Evolutionary conservation across 1,139 yeast species (phyloP).

Genomic region (Komagataea norvegica): DNA sequence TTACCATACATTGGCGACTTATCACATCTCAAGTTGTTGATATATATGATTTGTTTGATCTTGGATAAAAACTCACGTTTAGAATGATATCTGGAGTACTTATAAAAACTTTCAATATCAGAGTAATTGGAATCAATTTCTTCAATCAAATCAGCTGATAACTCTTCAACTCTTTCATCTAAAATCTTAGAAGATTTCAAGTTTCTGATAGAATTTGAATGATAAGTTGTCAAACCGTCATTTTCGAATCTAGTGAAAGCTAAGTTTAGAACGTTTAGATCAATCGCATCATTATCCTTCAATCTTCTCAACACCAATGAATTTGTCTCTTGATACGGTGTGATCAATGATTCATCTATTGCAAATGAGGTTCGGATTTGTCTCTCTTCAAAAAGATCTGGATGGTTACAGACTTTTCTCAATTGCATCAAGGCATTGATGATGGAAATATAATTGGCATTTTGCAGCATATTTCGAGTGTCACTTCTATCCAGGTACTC

Average conservation of each 20-base stretch:
- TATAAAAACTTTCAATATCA: constrained; percentile 59
- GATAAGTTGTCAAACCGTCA: constrained; percentile 40
- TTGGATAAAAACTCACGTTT: constrained; percentile 47
- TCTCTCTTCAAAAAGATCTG: constrained; percentile 92
- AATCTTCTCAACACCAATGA: constrained; percentile 40
- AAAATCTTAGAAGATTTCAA: constrained; percentile 31
- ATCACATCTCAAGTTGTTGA: constrained; percentile 60
- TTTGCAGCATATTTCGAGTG: constrained; percentile 87
- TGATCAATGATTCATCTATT: constrained; percentile 57
- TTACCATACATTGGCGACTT: constrained; percentile 55
- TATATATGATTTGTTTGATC: constrained; percentile 53
- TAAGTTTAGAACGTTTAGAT: constrained; percentile 59
- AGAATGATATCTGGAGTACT: constrained; percentile 47
- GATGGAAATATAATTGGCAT: constrained; percentile 92
- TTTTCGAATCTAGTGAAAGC: constrained; percentile 47
- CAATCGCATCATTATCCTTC: constrained; percentile 33
- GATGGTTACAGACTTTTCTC: constrained; percentile 96
- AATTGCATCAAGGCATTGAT: constrained; percentile 97
- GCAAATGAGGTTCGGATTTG: constrained; percentile 92
- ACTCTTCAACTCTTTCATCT: constrained; percentile 38
- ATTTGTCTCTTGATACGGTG: constrained; percentile 44
- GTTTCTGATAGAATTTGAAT: constrained; percentile 40
- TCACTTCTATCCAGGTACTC: constrained; percentile 98
- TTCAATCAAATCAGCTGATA: constrained; percentile 31
- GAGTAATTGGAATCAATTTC: constrained; percentile 38